phyloP scores from a whole-genome alignment of 345 rosid genomes.

The Conringia planisiliqua region DNA sequence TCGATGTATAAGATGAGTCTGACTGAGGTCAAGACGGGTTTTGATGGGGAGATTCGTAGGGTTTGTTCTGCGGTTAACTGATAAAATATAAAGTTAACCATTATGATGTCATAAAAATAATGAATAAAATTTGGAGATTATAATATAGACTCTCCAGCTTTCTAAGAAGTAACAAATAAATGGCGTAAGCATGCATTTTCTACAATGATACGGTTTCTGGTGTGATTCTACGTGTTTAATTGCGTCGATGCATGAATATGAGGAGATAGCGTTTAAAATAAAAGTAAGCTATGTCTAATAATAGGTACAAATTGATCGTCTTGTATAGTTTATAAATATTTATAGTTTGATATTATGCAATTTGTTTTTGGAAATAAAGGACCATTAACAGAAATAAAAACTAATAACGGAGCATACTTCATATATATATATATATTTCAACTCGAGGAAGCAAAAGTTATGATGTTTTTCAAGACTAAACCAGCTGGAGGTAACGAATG shows the following conservation, averaged over 20 bases:
- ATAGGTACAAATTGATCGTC: neutral
- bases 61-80: conserved; percentile 38
- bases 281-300: too few species aligned
- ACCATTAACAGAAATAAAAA: too few species aligned
- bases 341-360: too few species aligned
- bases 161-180: neutral
- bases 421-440: too few species aligned
- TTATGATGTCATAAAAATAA: neutral
- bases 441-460: too few species aligned
- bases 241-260: neutral
- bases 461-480: too few species aligned
- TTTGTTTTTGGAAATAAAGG: too few species aligned
- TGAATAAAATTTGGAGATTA: neutral
- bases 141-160: neutral
- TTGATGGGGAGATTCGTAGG: conserved; percentile 43
- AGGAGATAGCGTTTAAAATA: neutral
- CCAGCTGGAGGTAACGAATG: too few species aligned
- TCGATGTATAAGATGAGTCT: conserved; percentile 48
- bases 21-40: conserved; percentile 39
- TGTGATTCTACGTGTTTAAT: neutral
- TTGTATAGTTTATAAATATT: too few species aligned
- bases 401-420: too few species aligned
- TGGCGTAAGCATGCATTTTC: neutral
- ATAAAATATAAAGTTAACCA: neutral
- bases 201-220: neutral